A percentile compares a stretch with the other conserved stretches of the same genome.
These are phyloP conservation scores for Gaeumannomyces tritici DNA, from an alignment of 2,329 filamentous ascomycete genomes.

Conservation along the genomic window DNA sequence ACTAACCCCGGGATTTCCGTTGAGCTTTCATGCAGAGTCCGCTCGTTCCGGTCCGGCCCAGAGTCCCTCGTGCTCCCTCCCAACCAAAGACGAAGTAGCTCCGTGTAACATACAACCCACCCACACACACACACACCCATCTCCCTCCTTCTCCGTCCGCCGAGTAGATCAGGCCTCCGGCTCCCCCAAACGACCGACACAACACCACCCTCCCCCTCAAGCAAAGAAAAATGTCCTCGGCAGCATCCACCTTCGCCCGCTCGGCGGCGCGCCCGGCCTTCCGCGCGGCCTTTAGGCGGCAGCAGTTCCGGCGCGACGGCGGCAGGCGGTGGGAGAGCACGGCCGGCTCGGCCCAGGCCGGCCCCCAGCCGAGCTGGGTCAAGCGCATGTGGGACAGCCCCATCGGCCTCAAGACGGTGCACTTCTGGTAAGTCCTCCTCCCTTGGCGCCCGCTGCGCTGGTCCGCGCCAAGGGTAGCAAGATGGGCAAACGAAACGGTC, in stretches of 20 bases:
- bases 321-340: constrained; percentile 53
- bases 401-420: constrained; percentile 81
- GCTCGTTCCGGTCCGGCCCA: not conserved
- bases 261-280: constrained; percentile 44
- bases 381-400: constrained; percentile 78
- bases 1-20: not conserved
- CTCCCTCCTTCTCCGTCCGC: not conserved
- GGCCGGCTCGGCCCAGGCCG: constrained; percentile 34
- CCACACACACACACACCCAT: not conserved
- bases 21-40: not conserved
- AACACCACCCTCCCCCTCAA: too few species aligned
- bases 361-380: constrained; percentile 46
- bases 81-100: not conserved
- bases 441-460: too few species aligned
- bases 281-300: constrained; percentile 42
- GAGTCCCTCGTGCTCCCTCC: not conserved
- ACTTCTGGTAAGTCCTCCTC: constrained; percentile 85
- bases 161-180: not conserved
- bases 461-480: too few species aligned
- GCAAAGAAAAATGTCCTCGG: constrained; percentile 33
- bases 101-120: not conserved
- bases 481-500: too few species aligned
- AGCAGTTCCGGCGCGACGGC: constrained; percentile 25
- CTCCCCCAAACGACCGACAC: not conserved
- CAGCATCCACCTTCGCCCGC: constrained; percentile 34